These are phyloP conservation scores for Entomortierella lignicola DNA, from an alignment of 192 early-diverging fungal species.

Conservation along the genomic window DNA sequence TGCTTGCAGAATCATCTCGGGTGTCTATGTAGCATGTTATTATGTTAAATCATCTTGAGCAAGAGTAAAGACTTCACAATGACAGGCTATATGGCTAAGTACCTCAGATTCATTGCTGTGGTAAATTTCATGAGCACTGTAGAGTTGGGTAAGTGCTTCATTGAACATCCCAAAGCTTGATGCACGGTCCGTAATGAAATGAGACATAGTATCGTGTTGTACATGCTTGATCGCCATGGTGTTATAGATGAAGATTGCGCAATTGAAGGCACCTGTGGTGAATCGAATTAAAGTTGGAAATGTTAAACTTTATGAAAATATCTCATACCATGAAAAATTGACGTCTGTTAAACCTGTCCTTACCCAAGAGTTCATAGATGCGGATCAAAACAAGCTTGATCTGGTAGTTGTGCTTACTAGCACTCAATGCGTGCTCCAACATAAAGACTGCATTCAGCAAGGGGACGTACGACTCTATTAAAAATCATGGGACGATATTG, in stretches of 20 bases:
- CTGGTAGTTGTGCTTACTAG: conserved; percentile 85
- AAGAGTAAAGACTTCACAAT: no score
- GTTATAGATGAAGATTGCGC: conserved; percentile 69
- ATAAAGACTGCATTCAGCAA: conserved; percentile 68
- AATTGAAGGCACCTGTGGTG: conserved; percentile 70
- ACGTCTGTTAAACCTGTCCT: no score
- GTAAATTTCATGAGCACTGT: conserved; percentile 80
- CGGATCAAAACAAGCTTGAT: conserved; percentile 90
- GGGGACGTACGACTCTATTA: conserved; percentile 44
- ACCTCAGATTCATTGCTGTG: conserved; percentile 80
- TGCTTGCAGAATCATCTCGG: conserved; percentile 87
- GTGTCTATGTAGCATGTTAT: conserved; percentile 63
- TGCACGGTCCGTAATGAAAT: conserved; percentile 73
- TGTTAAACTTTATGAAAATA: neutral
- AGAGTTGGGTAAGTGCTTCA: conserved; percentile 64
- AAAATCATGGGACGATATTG: neutral
- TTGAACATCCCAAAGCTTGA: conserved; percentile 62
- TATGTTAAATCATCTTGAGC: neutral
- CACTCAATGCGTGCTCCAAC: conserved; percentile 78
- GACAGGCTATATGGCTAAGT: neutral
- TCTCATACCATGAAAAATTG: neutral
- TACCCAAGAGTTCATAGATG: conserved; percentile 80
- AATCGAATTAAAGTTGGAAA: neutral
- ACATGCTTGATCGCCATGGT: conserved; percentile 91
- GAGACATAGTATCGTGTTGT: conserved; percentile 90